phyloP scores from a whole-genome alignment of 2,329 filamentous ascomycete genomes.

The Fusarium chuoi region DNA sequence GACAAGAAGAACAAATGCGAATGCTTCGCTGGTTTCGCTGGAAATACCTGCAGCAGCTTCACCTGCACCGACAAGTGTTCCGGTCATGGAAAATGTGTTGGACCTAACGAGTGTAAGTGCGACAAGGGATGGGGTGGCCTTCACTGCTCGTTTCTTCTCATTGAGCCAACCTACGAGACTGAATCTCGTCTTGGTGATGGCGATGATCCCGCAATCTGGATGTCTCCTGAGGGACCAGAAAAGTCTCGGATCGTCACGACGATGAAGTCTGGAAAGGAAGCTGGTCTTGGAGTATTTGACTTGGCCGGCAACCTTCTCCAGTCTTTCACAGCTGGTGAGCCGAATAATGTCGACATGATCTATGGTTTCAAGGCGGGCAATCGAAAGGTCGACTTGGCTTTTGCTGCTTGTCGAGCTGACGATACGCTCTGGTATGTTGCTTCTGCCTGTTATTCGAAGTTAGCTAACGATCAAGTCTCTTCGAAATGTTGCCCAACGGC shows the following conservation, averaged over 20 bases:
- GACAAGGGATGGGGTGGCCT: conserved; percentile 56
- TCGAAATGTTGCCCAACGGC: conserved; percentile 60
- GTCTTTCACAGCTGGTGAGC: conserved; percentile 56
- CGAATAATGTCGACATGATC: conserved; percentile 66
- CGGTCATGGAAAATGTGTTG: conserved; percentile 53
- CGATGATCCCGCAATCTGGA: conserved; percentile 61
- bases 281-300: conserved; percentile 62
- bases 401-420: conserved; percentile 61
- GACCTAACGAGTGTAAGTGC: conserved; percentile 55
- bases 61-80: conserved; percentile 56
- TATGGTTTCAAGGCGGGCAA: conserved; percentile 58
- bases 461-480: conserved; percentile 51
- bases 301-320: conserved; percentile 60
- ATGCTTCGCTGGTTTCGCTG: conserved; percentile 57
- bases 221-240: conserved; percentile 52
- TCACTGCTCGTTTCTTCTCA: conserved; percentile 57
- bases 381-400: conserved; percentile 58
- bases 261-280: conserved; percentile 60
- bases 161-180: conserved; percentile 55
- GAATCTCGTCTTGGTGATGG: conserved; percentile 57
- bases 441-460: background rate
- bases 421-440: conserved; percentile 61
- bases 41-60: conserved; percentile 48
- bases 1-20: conserved; percentile 46
- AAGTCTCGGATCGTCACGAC: conserved; percentile 63